Conservation (phyloP, 768 basidiomycete species). For the Lentinula guzmanii region DNA sequence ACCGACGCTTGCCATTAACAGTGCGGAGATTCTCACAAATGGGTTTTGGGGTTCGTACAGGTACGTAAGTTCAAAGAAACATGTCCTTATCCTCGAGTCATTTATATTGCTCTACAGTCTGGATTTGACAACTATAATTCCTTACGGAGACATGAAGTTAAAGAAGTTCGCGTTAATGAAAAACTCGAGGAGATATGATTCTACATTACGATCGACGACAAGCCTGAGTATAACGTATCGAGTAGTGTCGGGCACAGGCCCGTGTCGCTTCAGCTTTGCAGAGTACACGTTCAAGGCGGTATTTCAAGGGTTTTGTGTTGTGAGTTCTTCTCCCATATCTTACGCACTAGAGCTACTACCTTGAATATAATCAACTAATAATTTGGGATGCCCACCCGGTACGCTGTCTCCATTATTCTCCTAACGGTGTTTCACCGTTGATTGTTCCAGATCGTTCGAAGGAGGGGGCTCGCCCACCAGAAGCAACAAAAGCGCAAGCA, state of each 20-base stretch:
- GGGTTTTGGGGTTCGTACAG: not conserved
- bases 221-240: not conserved
- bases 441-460: not conserved
- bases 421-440: no score
- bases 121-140: not conserved
- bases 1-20: constrained; percentile 38
- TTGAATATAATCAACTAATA: not conserved
- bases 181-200: constrained; percentile 2
- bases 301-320: not conserved
- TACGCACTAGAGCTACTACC: not conserved
- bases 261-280: not conserved
- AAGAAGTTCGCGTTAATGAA: not conserved
- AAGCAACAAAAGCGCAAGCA: not conserved
- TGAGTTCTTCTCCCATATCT: not conserved
- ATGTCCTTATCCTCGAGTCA: not conserved
- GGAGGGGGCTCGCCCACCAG: not conserved
- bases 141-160: not conserved
- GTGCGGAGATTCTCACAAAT: not conserved
- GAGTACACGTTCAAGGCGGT: not conserved
- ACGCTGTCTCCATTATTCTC: not conserved
- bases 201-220: not conserved
- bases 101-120: not conserved
- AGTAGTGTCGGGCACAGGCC: not conserved
- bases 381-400: not conserved
- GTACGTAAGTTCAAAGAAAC: not conserved